Base-by-base conservation (phyloP, 1,284 basidiomycete species). In the Apiotrichum laibachii region DNA sequence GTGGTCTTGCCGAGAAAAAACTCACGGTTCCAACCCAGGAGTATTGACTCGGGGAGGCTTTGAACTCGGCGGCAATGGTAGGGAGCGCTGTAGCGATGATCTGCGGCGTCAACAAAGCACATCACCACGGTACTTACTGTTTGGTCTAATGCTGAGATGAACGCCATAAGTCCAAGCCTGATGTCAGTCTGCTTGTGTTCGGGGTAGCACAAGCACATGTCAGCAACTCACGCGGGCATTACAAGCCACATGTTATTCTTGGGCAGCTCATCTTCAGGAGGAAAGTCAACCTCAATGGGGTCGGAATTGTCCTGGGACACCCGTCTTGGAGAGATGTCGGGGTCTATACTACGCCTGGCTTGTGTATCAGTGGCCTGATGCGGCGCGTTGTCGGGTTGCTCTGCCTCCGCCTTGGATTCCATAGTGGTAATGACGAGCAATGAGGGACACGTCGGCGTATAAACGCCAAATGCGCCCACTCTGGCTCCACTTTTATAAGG, bases 71-170 rank as follows among this genome's bases (percentile, higher is more conserved):
- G 3, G 68, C 65, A 10, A 72, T 72, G 1, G 67, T 72, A 1
- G 70, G 70, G 13, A 72, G 54, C 22, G 70, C 70, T 1, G 68
- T 72, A 1, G 68, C 61, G 4, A 72, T 54, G 56, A 72, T 72
- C 68, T 70, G n/a, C n/a, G n/a, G n/a, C n/a, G n/a, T 50, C 18
- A 19, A 44, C n/a, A 10, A 34, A 43, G 11, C 31, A 19, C 10
- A 19, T 42, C 12, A 1, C 5, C 11, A 6, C 13, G 35, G 1
- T n/a, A 50, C 63, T 48, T 34, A 68, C 67, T 18, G 67, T 66
- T 19, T 55, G 60, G 47, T 70, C 66, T 3, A 70, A 50, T 11
- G 66, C 65, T 4, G 66, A 53, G 18, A 68, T 46, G 46, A 67
- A 70, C 10, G 57, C 54, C 10, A 69, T 59, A 11, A 69, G 56